phyloP scores from a whole-genome alignment of 1,284 basidiomycete genomes.

The Melampsora americana region DNA sequence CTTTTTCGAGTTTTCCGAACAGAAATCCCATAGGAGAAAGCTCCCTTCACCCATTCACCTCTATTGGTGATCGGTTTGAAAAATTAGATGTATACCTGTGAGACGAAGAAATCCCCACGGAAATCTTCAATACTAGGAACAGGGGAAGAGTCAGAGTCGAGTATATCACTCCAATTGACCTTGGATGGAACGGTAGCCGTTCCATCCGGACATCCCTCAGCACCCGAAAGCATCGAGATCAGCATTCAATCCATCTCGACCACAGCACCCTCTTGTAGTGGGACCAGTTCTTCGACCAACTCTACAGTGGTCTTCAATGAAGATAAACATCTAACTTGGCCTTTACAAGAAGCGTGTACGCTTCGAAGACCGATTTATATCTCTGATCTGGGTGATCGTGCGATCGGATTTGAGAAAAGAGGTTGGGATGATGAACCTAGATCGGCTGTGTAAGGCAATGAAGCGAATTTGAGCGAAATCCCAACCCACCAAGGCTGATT shows the following conservation, averaged over 20 bases:
- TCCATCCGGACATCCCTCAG: constrained; percentile 28
- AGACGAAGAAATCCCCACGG: constrained; percentile 20
- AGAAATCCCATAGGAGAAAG: background rate
- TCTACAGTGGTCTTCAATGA: constrained; percentile 13
- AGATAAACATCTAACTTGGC: constrained; percentile 23
- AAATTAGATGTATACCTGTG: constrained; percentile 36
- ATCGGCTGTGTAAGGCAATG: constrained; percentile 32
- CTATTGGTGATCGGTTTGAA: background rate
- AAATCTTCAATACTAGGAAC: background rate
- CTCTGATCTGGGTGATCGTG: constrained; percentile 29
- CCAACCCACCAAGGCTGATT: background rate
- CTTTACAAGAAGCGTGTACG: constrained; percentile 38
- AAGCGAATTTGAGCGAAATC: background rate
- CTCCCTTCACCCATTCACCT: background rate
- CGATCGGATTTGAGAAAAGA: constrained; percentile 21
- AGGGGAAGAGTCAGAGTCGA: background rate
- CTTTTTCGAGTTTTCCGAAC: background rate
- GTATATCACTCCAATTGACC: constrained; percentile 14
- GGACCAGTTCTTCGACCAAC: constrained; percentile 5
- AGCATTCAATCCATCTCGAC: constrained; percentile 1
- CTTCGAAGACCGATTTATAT: constrained; percentile 36
- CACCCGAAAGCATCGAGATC: constrained; percentile 25
- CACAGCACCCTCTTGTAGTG: constrained; percentile 7
- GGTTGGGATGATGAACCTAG: constrained; percentile 32
- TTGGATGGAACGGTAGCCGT: constrained; percentile 29